Percentiles rank a stretch among this genome's conserved stretches.
Evolutionary conservation across 768 basidiomycete genomes (phyloP).

Genomic region (Obba rivulosa): DNA sequence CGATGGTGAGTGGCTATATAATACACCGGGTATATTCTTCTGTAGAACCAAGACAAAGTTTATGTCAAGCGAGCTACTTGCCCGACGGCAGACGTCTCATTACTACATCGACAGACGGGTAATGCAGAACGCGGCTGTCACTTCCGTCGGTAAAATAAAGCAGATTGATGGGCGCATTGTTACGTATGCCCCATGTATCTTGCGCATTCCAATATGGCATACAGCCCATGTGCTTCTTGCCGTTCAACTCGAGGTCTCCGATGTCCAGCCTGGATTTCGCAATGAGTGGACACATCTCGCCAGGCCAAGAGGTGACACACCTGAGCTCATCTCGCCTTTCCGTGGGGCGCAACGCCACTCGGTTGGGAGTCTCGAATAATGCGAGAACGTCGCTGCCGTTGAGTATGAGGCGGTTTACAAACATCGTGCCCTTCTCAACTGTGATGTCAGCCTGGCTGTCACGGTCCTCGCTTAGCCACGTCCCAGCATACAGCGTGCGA

Average conservation of each 20-base stretch:
- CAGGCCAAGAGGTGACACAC: slow-evolving; percentile 11
- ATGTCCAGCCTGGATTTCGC: slow-evolving; percentile 25
- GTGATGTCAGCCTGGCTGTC: slow-evolving; percentile 10
- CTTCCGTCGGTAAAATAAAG: slow-evolving; percentile 15
- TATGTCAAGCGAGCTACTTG: no score
- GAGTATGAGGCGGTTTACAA: slow-evolving; percentile 8
- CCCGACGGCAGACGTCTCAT: no score
- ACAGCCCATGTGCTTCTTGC: slow-evolving; percentile 24
- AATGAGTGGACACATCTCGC: background rate
- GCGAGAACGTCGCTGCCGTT: slow-evolving; percentile 16
- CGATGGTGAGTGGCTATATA: no score
- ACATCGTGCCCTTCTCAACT: slow-evolving; percentile 19
- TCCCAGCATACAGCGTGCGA: slow-evolving; percentile 17
- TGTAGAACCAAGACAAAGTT: no score
- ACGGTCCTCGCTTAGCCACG: slow-evolving; percentile 12
- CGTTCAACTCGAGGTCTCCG: slow-evolving; percentile 23
- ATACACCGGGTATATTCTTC: no score
- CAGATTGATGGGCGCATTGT: slow-evolving; percentile 23
- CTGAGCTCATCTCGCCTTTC: slow-evolving; percentile 25
- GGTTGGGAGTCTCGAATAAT: slow-evolving; percentile 11
- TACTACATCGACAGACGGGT: no score
- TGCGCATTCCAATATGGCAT: slow-evolving; percentile 25
- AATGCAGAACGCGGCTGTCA: no score
- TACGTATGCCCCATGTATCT: slow-evolving; percentile 24
- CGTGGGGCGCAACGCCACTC: slow-evolving; percentile 20